Base-by-base conservation (phyloP, 768 basidiomycete species). In the Hericium erinaceus region DNA sequence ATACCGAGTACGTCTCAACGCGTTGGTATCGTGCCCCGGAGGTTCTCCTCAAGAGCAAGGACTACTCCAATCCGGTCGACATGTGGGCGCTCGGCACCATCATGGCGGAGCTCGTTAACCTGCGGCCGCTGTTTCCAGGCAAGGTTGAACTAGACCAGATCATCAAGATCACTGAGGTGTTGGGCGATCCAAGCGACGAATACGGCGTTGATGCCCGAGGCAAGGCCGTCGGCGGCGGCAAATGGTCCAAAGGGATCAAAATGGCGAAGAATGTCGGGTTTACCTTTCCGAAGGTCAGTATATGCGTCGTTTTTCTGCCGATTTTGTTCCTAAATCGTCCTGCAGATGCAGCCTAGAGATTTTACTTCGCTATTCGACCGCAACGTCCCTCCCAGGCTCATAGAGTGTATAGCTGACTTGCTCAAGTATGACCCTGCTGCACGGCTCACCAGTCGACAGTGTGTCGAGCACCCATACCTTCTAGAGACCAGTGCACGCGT, bases 61-160 rank as follows among this genome's bases (percentile, higher is more conserved):
- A 98, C 69, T 99, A 99, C 68, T 95, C 92, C 10, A 90, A 89
- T 66, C 94, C 97, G 4, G 95, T 99, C 24, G 97, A 99, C 66
- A 93, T 98, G 90, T 99, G 97, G 97, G 97, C 97, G 3, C 75
- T 99, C 55, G 97, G 97, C 15, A 95, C 97, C 7, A 99, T 99
- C 71, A 88, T 99, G 83, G 92, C 95, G 8, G 97, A 99, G 71
- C 77, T 98, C 57, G 80, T 97, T 73, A 98, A 95, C 68, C 80
- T 99, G 58, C 87, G 90, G 60, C 95, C 97, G 6, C 74, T 99
- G 46, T 99, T 99, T 70, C 97, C 97, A 28, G 97, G 97, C 18
- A 83, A 85, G 54, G 87, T 86, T 67, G 94, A 97, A 68, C 76
- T 90, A 54, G 95, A 98, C 74, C 97, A 99, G 73, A 84, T 98